phyloP scores from a whole-genome alignment of 2,329 filamentous ascomycete species.

The Trichoderma pleuroti region DNA sequence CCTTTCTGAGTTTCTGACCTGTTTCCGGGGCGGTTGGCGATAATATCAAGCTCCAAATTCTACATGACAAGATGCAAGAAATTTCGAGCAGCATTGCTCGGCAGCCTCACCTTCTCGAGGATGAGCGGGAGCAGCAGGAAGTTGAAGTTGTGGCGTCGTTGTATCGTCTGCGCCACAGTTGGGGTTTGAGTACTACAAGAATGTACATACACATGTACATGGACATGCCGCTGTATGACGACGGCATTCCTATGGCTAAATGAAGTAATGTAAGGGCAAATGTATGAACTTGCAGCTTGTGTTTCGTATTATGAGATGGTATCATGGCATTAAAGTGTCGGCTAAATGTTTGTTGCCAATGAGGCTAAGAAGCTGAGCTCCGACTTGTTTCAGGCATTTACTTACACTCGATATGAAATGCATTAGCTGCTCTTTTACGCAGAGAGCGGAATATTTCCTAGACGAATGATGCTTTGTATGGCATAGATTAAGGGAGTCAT shows the following conservation, averaged over 20 bases:
- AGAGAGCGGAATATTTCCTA: neutral
- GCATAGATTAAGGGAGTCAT: neutral
- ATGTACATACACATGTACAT: neutral
- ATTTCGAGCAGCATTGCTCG: neutral
- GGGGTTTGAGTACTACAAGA: neutral
- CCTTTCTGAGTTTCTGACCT: neutral
- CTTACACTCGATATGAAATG: neutral
- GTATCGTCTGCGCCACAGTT: neutral
- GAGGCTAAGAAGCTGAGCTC: neutral
- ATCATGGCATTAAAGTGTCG: neutral
- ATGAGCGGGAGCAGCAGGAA: neutral
- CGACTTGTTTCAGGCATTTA: neutral
- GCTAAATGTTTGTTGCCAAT: neutral
- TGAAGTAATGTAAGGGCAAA: neutral
- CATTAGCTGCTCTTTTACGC: neutral
- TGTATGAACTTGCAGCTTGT: neutral
- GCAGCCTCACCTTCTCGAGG: neutral
- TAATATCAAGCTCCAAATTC: constrained; percentile 2
- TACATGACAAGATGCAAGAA: constrained; percentile 9
- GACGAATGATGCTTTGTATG: neutral
- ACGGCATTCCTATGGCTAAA: neutral
- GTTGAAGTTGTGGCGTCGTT: neutral
- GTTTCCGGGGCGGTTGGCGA: constrained; percentile 1
- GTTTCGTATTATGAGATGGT: neutral
- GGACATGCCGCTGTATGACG: neutral